Percentiles rank a stretch among this genome's conserved stretches.
Conservation (phyloP, 1,284 basidiomycete species). For the Ganoderma multipileum region DNA sequence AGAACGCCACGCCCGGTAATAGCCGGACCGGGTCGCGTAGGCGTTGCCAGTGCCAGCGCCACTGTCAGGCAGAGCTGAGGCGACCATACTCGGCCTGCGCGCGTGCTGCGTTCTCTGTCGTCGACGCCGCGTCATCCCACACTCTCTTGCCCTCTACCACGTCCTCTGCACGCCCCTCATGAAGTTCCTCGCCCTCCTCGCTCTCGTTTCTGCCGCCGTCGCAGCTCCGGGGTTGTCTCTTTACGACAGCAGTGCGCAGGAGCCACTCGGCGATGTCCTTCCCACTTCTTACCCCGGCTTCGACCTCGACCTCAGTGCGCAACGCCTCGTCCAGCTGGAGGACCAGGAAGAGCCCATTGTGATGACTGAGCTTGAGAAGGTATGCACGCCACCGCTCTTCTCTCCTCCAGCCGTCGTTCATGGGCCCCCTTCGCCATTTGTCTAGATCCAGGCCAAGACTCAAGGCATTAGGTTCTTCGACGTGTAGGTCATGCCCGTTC, state of each 20-base stretch:
- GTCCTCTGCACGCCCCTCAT: slow-evolving; percentile 43
- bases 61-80: neutral
- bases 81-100: slow-evolving; percentile 4
- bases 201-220: slow-evolving; percentile 38
- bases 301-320: slow-evolving; percentile 71
- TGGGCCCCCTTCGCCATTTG: slow-evolving; percentile 28
- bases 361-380: slow-evolving; percentile 89
- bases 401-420: slow-evolving; percentile 17
- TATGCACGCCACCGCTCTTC: slow-evolving; percentile 32
- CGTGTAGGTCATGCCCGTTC: slow-evolving; percentile 60
- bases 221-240: slow-evolving; percentile 30
- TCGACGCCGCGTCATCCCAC: slow-evolving; percentile 12
- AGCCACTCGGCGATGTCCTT: slow-evolving; percentile 28
- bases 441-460: slow-evolving; percentile 79
- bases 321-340: slow-evolving; percentile 78
- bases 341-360: slow-evolving; percentile 66
- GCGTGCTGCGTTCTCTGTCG: neutral
- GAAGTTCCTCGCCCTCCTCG: slow-evolving; percentile 55
- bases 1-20: slow-evolving; percentile 9
- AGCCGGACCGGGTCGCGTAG: neutral
- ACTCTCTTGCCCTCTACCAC: slow-evolving; percentile 22
- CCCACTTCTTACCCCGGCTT: slow-evolving; percentile 45
- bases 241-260: slow-evolving; percentile 32
- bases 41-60: neutral
- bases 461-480: slow-evolving; percentile 85